Base-by-base conservation (phyloP, 2,329 filamentous ascomycete genomes). In the Talaromyces marneffei region DNA sequence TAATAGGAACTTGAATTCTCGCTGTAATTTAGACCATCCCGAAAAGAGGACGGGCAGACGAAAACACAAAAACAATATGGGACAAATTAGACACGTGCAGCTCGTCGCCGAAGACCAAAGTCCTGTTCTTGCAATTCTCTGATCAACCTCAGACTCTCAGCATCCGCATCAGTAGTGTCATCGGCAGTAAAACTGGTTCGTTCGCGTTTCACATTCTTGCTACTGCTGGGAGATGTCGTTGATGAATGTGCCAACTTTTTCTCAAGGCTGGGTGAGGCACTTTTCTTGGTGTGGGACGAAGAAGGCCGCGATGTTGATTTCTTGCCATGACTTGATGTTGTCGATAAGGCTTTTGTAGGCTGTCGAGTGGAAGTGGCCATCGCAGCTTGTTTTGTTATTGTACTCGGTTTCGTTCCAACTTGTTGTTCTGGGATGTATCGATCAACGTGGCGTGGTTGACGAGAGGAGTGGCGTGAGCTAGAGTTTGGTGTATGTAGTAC, bases 81-180 rank as follows among this genome's bases (percentile, higher is more conserved):
- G 6, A 52, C 52, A 44, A 16, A 2, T 25, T 56, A 68, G 50
- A 67, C 64, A 40, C 68, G 59, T 2, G 66, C 61, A 9, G 63
- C 60, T 57, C 75, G 71, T 67, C 74, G 73, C 44, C 77, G 71
- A 55, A 79, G 67, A 23, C 77, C 75, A 57, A 78, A 78, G 27
- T 79, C 77, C 60, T 77, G 73, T 65, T 78, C 77, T 62, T 79
- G 77, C 33, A 79, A 65, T 66, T 78, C 75, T 61, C 75, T 73
- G 53, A 79, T 79, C 52, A 79, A 64, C 55, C 72, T 74, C 63
- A 79, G 64, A 57, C 75, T 79, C 60, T 79, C 77, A 7, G 72
- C 71, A 64, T 79, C 77, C 2, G 58, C 50, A n/a, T 55, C 52
- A 18, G 35, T 39, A 8, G 72, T 68, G 23, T 72, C 72, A 29